Base-by-base conservation (phyloP, 2,329 filamentous ascomycete species). In the Madurella fahalii region DNA sequence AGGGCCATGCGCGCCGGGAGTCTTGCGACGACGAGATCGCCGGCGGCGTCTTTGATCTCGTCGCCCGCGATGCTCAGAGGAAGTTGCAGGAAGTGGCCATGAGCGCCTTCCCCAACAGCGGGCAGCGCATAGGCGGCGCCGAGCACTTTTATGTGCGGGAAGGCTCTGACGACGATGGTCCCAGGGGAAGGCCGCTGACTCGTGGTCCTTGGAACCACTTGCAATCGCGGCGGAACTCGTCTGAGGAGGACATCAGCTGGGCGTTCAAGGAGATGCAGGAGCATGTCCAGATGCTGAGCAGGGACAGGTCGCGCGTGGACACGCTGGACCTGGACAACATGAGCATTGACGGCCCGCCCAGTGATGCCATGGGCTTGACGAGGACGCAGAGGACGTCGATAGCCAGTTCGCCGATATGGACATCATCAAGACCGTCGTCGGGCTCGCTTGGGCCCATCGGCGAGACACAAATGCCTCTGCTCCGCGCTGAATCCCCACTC, bases 191-290 rank as follows among this genome's bases (percentile, higher is more conserved):
- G 62, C 65, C 49, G 53, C 59, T 58, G 45, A 60, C 63, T 41
- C 58, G 63, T 18, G 63, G 61, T 25, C 59, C 61, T 5, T 59
- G 62, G 47, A 57, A 60, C 52, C 56, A 68, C 54, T 53, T 64
- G 40, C 65, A 64, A 8, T 63, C 68, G 25, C 75, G 81, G 54
- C 78, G 83, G 40, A 83, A 85, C 65, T 83, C 83, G 45, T 85
- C 83, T 2, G 80, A 82, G 47, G 77, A 84, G 62, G 79, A 81
- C 49, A 76, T 80, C 55, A 73, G 81, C 54, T 93, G 88, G 85
- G 90, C 90, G 67, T 78, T 94, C 65, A 81, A 85, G 64, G 86
- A 90, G 63, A 89, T 94, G 87, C 87, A 89, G 62, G 81, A 85
- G 63, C 87, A 93, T 69, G 87, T 85, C 49, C 83, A 89, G 62